Evolutionary conservation across 495 filamentous ascomycete genomes (phyloP), one percentile per base, ranked within the genome.

Genomic region (Pseudoneurospora amorphoporcata): DNA sequence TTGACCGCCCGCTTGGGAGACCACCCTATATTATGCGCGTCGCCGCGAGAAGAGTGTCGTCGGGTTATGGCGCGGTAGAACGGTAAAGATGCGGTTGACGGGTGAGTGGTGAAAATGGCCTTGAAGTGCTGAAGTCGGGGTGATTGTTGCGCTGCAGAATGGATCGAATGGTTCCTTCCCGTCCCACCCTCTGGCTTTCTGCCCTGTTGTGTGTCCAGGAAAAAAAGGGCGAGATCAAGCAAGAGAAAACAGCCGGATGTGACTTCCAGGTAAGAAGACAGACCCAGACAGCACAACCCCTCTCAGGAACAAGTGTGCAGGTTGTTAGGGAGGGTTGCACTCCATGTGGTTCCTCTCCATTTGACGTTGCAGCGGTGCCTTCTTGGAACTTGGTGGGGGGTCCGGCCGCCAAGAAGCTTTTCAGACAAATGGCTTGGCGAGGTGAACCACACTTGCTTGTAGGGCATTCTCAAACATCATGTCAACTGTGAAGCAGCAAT

Each of bases 221-320:
- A 53, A 37, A 5, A 1, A 70, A 45, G 39, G 35, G 35, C 69
- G 47, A 65, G 61, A 40, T 39, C 53, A 41, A 43, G 58, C 53
- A 71, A 73, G 53, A 53, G 71, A 74, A 70, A 79, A 75, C 71
- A 81, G 77, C 79, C 76, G 76, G 71, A 76, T 72, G 70, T 37
- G 45, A 70, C 41, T 45, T 42, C 70, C 70, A 47, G 69, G 39
- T 65, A 47, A 40, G 65, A 69, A 29, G 70, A 58, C 10, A 23
- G 47, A 58, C 23, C n/a, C 19, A 4, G 19, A 61, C 53, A 23
- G 23, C 23, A 61, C 29, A 65, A 35, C 23, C 53, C 8, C 8
- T 10, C 39, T 72, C 76, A 79, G 78, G 78, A 78, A 79, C 77
- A 73, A 69, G 71, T 75, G 53, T 23, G 23, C n/a, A n/a, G n/a